Conservation (phyloP, 2,329 filamentous ascomycete genomes). For the Magnaporthiopsis incrustans region DNA sequence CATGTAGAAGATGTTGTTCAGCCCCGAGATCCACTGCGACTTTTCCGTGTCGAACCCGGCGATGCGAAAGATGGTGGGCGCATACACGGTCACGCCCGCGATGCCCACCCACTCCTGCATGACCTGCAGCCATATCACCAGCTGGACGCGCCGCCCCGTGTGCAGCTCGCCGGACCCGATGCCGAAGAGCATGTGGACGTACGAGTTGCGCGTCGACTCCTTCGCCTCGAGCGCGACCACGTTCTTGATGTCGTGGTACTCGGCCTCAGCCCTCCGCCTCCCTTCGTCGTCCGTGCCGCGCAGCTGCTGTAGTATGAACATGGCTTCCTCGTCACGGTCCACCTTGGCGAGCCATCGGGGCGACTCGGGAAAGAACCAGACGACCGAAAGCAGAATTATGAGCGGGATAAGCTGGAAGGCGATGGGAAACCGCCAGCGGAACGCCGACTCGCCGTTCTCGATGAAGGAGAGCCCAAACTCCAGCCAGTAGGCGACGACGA, state of each 20-base stretch:
- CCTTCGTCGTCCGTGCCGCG: conserved; percentile 51
- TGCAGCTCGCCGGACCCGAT: conserved; percentile 58
- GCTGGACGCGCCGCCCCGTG: conserved; percentile 57
- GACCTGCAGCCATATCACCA: conserved; percentile 65
- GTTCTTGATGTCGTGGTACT: conserved; percentile 61
- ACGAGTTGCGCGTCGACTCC: conserved; percentile 47
- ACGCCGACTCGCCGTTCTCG: conserved; percentile 16
- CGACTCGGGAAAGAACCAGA: conserved; percentile 12
- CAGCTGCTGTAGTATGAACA: conserved; percentile 55
- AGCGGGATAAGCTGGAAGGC: conserved; percentile 18
- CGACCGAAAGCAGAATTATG: conserved; percentile 10
- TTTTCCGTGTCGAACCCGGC: conserved; percentile 56
- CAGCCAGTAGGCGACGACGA: conserved; percentile 25
- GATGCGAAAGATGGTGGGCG: conserved; percentile 53
- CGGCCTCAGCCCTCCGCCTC: conserved; percentile 34
- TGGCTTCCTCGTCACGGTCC: conserved; percentile 58
- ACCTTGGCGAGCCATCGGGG: conserved; percentile 35
- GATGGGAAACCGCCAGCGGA: conserved; percentile 26
- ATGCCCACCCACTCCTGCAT: conserved; percentile 66
- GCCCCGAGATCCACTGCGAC: conserved; percentile 46
- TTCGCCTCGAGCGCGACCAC: conserved; percentile 57
- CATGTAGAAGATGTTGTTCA: conserved; percentile 30
- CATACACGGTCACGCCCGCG: conserved; percentile 57
- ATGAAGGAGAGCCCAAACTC: conserved; percentile 24
- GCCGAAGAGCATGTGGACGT: conserved; percentile 59